phyloP scores from a whole-genome alignment of 768 basidiomycete species.

The Gloeopeniophorella convolvens region DNA sequence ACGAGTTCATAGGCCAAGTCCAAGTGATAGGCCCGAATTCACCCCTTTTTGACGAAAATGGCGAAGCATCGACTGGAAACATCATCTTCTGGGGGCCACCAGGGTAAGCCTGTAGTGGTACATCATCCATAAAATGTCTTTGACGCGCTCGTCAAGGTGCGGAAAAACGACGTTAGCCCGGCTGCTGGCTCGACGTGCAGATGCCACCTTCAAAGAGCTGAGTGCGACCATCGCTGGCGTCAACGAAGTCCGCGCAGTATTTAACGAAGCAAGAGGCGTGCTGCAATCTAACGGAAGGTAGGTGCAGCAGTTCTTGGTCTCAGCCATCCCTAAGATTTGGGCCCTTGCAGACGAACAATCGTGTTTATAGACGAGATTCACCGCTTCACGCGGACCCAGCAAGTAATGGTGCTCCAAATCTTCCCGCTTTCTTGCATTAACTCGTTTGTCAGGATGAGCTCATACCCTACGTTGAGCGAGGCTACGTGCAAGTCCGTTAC shows the following conservation, averaged over 20 bases:
- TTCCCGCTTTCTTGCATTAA: slow-evolving; percentile 10
- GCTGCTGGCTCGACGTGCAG: slow-evolving; percentile 52
- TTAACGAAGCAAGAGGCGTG: slow-evolving; percentile 67
- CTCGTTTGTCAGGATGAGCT: slow-evolving; percentile 55
- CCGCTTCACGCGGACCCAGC: slow-evolving; percentile 66
- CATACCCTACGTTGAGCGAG: slow-evolving; percentile 74
- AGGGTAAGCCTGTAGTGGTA: slow-evolving; percentile 35
- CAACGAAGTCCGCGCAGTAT: slow-evolving; percentile 63
- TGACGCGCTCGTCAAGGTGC: slow-evolving; percentile 34
- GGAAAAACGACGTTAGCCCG: slow-evolving; percentile 76
- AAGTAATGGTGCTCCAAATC: slow-evolving; percentile 34
- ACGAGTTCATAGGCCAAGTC: slow-evolving; percentile 67
- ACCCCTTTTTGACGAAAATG: slow-evolving; percentile 46
- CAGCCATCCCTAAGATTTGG: slow-evolving; percentile 6
- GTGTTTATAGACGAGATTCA: slow-evolving; percentile 84
- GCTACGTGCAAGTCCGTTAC: slow-evolving; percentile 53
- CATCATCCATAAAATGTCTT: slow-evolving; percentile 5
- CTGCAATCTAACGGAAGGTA: slow-evolving; percentile 62
- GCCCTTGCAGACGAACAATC: slow-evolving; percentile 51
- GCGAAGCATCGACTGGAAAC: slow-evolving; percentile 48
- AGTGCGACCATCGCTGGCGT: slow-evolving; percentile 67
- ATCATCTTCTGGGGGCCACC: slow-evolving; percentile 74
- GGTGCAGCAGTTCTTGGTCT: slow-evolving; percentile 8
- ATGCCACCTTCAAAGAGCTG: slow-evolving; percentile 66
- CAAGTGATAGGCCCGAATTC: slow-evolving; percentile 55